A percentile compares a stretch with the other conserved stretches of the same genome.
Conservation (phyloP, 2,329 filamentous ascomycete species). For the Pyricularia pennisetigena region DNA sequence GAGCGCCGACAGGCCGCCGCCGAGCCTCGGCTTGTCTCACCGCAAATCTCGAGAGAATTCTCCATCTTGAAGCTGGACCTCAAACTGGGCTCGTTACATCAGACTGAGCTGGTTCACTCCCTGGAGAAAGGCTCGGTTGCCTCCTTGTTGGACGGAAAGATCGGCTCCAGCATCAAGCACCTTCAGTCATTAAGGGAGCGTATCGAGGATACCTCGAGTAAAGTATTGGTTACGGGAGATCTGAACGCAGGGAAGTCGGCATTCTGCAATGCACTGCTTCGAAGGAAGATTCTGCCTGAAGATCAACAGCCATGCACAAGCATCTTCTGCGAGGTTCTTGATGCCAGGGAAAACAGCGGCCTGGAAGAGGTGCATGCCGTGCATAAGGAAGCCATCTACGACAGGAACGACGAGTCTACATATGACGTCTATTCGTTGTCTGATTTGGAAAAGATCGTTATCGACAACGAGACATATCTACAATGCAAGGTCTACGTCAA, state of each 20-base stretch:
- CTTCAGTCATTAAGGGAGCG: conserved; percentile 77
- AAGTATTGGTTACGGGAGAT: conserved; percentile 91
- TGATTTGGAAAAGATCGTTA: conserved; percentile 80
- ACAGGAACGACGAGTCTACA: conserved; percentile 85
- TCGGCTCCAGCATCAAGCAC: conserved; percentile 87
- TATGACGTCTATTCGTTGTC: conserved; percentile 76
- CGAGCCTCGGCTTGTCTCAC: conserved; percentile 69
- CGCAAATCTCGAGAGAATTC: conserved; percentile 91
- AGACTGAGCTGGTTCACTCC: conserved; percentile 87
- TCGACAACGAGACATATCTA: conserved; percentile 78
- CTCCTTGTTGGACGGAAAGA: conserved; percentile 84
- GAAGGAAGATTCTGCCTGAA: conserved; percentile 86
- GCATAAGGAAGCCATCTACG: conserved; percentile 69
- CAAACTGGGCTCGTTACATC: conserved; percentile 77
- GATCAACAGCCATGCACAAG: conserved; percentile 97
- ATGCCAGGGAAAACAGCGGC: conserved; percentile 81
- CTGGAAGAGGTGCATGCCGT: conserved; percentile 95
- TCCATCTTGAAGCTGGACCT: conserved; percentile 91
- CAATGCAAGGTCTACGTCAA: conserved; percentile 97
- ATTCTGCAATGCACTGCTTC: conserved; percentile 93
- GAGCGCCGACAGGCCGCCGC: conserved; percentile 43
- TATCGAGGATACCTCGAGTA: conserved; percentile 95
- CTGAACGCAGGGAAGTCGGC: conserved; percentile 97
- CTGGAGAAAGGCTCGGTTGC: conserved; percentile 88
- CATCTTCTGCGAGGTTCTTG: conserved; percentile 95